Percentiles rank a stretch among this genome's conserved stretches.
Conservation (phyloP, 352 stramenopile genomes). For the Phytophthora pseudosyringae region DNA sequence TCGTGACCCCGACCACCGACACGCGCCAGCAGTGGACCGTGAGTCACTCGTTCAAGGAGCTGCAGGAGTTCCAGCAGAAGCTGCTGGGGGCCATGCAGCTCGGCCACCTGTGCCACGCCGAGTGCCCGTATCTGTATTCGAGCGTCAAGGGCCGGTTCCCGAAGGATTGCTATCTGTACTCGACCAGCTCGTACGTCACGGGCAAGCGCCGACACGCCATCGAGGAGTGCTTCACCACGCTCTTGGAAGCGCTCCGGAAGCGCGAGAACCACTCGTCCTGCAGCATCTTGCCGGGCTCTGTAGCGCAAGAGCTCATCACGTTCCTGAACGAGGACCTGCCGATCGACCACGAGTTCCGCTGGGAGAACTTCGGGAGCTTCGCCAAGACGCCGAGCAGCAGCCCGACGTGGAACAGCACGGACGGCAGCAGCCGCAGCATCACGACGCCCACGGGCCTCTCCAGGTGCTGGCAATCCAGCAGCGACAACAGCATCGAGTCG, state of each 20-base stretch:
- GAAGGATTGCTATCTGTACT: slow-evolving; percentile 53
- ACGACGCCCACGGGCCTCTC: slow-evolving; percentile 16
- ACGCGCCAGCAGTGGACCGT: slow-evolving; percentile 48
- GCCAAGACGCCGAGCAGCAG: slow-evolving; percentile 57
- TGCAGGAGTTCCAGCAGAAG: slow-evolving; percentile 43
- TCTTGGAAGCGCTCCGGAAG: slow-evolving; percentile 49
- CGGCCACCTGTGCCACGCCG: slow-evolving; percentile 57
- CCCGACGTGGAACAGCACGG: slow-evolving; percentile 28
- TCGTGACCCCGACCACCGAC: slow-evolving; percentile 42
- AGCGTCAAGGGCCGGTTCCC: slow-evolving; percentile 70
- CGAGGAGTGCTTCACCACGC: slow-evolving; percentile 40
- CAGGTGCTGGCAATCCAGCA: slow-evolving; percentile 27
- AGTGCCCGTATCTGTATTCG: slow-evolving; percentile 72
- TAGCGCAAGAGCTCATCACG: slow-evolving; percentile 63
- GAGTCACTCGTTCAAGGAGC: slow-evolving; percentile 57
- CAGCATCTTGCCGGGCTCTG: slow-evolving; percentile 44
- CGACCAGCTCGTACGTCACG: slow-evolving; percentile 46
- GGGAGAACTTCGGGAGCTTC: slow-evolving; percentile 46
- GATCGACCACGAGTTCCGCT: slow-evolving; percentile 65
- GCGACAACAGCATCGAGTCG: slow-evolving; percentile 40
- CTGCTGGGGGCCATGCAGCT: slow-evolving; percentile 51
- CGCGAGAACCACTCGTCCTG: slow-evolving; percentile 53
- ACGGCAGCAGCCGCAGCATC: slow-evolving; percentile 31
- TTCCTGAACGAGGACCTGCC: slow-evolving; percentile 74
- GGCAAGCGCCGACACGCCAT: slow-evolving; percentile 45